Evolutionary conservation across 768 basidiomycete species (phyloP), one percentile per base, ranked within the genome.

Genomic region (Mycena sanguinolenta): DNA sequence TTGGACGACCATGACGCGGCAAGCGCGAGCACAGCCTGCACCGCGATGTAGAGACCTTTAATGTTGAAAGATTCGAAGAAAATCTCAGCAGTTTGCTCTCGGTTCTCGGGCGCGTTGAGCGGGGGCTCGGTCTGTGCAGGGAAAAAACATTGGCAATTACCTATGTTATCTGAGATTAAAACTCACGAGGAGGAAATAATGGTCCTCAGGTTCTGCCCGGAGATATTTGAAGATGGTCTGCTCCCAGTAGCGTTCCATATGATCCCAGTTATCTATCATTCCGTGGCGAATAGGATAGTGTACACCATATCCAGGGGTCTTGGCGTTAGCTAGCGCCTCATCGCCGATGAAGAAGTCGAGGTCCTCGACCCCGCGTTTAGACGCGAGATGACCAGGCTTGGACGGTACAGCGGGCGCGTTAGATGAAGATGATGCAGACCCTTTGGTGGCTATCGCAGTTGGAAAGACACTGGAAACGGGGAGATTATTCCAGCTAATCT

Each of bases 21-120:
- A 71, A 99, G 93, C 0, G 98, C 98, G 13, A 99, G 91, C 7
- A 99, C 98, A 39, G 98, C 98, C 80, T 99, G 98, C 0, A 99
- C 98, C 60, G 97, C 98, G 76, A 99, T 99, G 82, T 99, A 99
- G 52, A 98, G 88, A 25, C 97, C 97, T 79, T 96, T 94, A 84
- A 98, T 97, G 83, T 99, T 99, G 91, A 99, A 99, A 0, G 96
- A 97, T 83, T 99, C 98, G 81, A 99, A 99, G 89, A 99, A 98
- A 84, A 99, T 99, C 79, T 99, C 97, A 23, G 98, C 98, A 0
- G 97, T 99, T 81, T 97, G 97, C 82, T 99, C 98, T 76, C 98
- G 88, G 84, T 99, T 99, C 85, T 99, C 98, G 1, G 98, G 98
- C 0, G 97, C 90, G 79, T 99, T 99, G 65, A 99, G 90, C 27